Evolutionary conservation across 306 rosid genomes (phyloP), one percentile per base, ranked within the genome.

Genomic region (Bauhinia variegata): DNA sequence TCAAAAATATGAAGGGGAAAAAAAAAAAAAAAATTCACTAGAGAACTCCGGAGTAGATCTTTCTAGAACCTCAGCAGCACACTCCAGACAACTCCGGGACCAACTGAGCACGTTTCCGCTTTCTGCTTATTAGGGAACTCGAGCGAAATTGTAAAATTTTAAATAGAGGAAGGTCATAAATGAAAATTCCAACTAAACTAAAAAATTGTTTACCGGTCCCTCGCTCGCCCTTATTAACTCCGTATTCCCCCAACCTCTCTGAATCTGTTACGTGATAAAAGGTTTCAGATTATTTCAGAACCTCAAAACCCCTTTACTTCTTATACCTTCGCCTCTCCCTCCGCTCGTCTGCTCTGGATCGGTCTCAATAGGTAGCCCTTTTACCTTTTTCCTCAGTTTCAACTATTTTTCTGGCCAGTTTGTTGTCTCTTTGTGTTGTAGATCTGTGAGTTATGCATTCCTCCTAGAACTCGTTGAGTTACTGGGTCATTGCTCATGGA

Each of bases 361-460:
- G 68, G 72, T 52, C 12, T 23, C 13, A 18, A 4, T 48, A 36
- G 75, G 75, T 67, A 67, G 38, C 75, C 75, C 67, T 72, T 34
- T 7, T 52, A 2, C 42, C 14, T 46, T 37, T 39, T 7, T 15
- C 0, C 1, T 15, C 31, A 0, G 63, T 56, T 70, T 67, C 41
- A 2, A 9, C 6, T 8, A n/a, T 5, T 65, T 68, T 47, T 34
- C 28, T 23, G 36, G 46, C 73, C 33, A n/a, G 18, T 54, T 12
- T 53, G 6, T 8, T 4, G 0, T 13, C 49, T 30, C 18, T 16
- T 12, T 0, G 6, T 10, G 4, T 46, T 44, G 23, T 76, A 85
- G 96, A 87, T 87, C 95, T 87, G 89, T 8, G 44, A 11, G 7
- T 33, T 66, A 13, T 7, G 18, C 78, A n/a, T 68, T 77, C 34